A percentile compares a stretch with the other conserved stretches of the same genome.
These are phyloP conservation scores for Rosa persica DNA, from an alignment of 306 rosid species.

Conservation along the genomic window DNA sequence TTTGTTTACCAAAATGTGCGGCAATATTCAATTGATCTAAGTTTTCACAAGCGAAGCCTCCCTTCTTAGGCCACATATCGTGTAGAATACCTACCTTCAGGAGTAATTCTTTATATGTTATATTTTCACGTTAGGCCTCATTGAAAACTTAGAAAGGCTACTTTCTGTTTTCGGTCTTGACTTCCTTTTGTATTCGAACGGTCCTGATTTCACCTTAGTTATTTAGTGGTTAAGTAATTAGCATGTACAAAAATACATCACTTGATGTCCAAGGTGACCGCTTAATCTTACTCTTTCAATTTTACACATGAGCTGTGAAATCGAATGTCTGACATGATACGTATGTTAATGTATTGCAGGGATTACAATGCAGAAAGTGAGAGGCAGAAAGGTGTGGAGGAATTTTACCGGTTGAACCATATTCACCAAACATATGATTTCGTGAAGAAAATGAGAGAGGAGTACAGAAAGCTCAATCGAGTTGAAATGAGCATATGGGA, in stretches of 20 bases:
- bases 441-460: background rate
- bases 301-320: background rate
- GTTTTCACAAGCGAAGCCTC: background rate
- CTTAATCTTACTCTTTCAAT: background rate
- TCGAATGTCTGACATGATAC: background rate
- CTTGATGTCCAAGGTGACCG: background rate
- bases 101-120: no score
- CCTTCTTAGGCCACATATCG: no score
- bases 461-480: background rate
- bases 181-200: no score
- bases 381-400: background rate
- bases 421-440: background rate
- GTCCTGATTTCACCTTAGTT: no score
- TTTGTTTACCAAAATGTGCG: background rate
- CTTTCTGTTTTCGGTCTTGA: no score
- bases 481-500: constrained; percentile 11
- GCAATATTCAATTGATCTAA: background rate
- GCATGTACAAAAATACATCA: background rate
- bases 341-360: background rate
- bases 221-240: no score
- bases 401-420: background rate
- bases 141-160: no score
- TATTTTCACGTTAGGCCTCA: no score
- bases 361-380: constrained; percentile 5
- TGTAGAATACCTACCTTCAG: no score